These are phyloP conservation scores for Pleurotus cornucopiae DNA, from an alignment of 768 basidiomycete genomes.

Conservation along the genomic window DNA sequence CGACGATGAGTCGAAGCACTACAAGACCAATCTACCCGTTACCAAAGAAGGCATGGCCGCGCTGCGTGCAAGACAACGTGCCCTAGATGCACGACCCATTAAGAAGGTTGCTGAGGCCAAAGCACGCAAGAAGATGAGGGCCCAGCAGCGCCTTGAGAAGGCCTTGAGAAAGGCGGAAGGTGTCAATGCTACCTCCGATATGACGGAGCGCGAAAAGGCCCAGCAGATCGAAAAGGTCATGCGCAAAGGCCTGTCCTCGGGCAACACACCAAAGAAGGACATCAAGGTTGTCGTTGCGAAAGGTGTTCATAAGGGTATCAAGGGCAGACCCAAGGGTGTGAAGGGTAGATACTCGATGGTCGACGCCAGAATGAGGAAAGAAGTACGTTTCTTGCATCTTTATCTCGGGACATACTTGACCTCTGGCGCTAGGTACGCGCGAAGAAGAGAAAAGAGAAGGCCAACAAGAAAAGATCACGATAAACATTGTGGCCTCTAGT, in stretches of 20 bases:
- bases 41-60: constrained; percentile 91
- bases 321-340: constrained; percentile 92
- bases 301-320: constrained; percentile 82
- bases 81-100: constrained; percentile 94
- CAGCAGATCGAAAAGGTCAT: constrained; percentile 91
- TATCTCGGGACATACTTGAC: neutral
- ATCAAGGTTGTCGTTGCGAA: constrained; percentile 90
- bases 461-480: constrained; percentile 55
- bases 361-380: constrained; percentile 90
- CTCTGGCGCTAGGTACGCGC: constrained; percentile 61
- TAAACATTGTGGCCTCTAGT: neutral
- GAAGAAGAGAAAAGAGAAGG: constrained; percentile 75
- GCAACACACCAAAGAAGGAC: constrained; percentile 64
- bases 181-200: constrained; percentile 79
- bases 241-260: constrained; percentile 69
- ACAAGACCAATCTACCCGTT: constrained; percentile 93
- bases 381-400: constrained; percentile 42
- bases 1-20: constrained; percentile 91
- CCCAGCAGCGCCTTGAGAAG: constrained; percentile 80
- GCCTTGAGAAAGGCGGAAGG: constrained; percentile 96
- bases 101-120: constrained; percentile 99
- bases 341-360: constrained; percentile 96
- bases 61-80: constrained; percentile 85
- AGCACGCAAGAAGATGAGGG: constrained; percentile 92
- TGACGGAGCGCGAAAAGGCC: constrained; percentile 95